A percentile compares a stretch with the other conserved stretches of the same genome.
Evolutionary conservation across 192 early-diverging fungal species (phyloP).

Genomic region (Backusella morwellensis): DNA sequence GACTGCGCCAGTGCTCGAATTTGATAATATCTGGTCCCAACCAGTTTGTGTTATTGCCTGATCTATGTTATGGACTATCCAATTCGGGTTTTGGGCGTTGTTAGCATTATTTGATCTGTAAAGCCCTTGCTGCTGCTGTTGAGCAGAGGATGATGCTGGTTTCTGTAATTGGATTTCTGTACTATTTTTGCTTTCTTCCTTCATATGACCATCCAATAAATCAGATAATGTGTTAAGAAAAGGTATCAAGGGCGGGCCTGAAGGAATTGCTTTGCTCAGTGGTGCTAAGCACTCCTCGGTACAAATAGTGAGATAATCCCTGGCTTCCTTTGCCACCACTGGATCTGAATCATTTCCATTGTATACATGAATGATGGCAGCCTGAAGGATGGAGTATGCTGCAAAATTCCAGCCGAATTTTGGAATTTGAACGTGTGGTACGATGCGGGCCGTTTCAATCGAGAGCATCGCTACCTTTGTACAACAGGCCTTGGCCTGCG

Average conservation of each 20-base stretch:
- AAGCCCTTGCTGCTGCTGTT: background rate
- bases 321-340: background rate
- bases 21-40: background rate
- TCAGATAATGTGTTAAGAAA: background rate
- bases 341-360: constrained; percentile 16
- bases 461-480: constrained; percentile 12
- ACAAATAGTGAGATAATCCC: constrained; percentile 19
- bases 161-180: background rate
- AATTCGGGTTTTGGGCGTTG: background rate
- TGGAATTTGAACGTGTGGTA: background rate
- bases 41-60: background rate
- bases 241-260: constrained; percentile 7
- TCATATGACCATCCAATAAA: background rate
- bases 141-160: background rate
- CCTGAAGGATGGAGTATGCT: constrained; percentile 27
- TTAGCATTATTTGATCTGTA: background rate
- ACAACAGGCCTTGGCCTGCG: background rate
- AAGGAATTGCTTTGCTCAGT: constrained; percentile 10
- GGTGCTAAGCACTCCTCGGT: constrained; percentile 22
- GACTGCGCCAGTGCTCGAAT: background rate
- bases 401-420: constrained; percentile 27
- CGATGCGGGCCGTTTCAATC: constrained; percentile 14
- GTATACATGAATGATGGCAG: constrained; percentile 25
- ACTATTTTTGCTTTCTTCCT: background rate
- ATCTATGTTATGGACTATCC: background rate